Percentiles rank a stretch among this genome's conserved stretches.
These are phyloP conservation scores for Aureobasidium namibiae DNA, from an alignment of 2,329 filamentous ascomycete genomes.

Conservation along the genomic window DNA sequence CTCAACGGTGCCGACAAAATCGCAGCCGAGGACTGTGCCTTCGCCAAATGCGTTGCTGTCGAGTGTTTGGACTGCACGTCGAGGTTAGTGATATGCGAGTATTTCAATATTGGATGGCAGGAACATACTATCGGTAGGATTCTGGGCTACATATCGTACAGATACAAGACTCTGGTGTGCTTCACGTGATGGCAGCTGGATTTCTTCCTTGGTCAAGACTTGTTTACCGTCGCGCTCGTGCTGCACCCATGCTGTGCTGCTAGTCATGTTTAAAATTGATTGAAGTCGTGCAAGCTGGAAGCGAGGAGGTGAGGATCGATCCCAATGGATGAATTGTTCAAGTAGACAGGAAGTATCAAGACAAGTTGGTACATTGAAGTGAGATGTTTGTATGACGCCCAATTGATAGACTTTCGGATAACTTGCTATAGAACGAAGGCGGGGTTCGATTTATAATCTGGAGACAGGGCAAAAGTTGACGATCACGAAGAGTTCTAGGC, in stretches of 20 bases:
- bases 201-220: neutral
- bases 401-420: too few relatives aligned
- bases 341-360: neutral
- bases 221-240: neutral
- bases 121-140: slow-evolving; percentile 44
- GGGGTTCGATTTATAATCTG: too few relatives aligned
- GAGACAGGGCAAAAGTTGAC: too few relatives aligned
- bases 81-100: neutral
- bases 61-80: neutral
- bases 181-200: neutral
- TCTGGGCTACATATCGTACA: slow-evolving; percentile 44
- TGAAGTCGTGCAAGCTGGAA: neutral
- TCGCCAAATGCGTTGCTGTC: slow-evolving; percentile 4
- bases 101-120: neutral
- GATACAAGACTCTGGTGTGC: slow-evolving; percentile 35
- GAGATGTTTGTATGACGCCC: too few relatives aligned
- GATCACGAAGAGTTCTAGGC: too few relatives aligned
- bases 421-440: too few relatives aligned
- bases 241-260: neutral
- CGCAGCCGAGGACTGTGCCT: slow-evolving; percentile 34
- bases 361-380: too few relatives aligned
- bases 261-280: neutral
- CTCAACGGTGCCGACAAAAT: slow-evolving; percentile 46
- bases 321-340: neutral
- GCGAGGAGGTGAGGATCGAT: neutral